Evolutionary conservation across 148 eudicot species (phyloP), one percentile per base, ranked within the genome.

Genomic region (Vaccinium myrtillus): DNA sequence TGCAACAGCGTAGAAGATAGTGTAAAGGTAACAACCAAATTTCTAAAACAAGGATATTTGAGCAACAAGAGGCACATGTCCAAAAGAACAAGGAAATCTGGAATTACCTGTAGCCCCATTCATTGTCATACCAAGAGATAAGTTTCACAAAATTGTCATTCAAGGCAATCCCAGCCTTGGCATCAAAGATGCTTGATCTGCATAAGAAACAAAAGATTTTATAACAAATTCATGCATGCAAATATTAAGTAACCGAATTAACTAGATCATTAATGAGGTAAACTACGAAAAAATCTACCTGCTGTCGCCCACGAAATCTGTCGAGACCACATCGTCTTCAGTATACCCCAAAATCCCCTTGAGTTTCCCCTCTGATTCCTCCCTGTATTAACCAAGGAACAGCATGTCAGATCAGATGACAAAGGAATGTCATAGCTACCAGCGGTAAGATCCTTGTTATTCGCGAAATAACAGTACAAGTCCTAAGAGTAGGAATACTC

Each of bases 51-150:
- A 43, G 46, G 46, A 4, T 5, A 43, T 43, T 0, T 43, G 6
- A 43, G 30, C 70, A n/a, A 2, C 63, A 18, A 18, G 30, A 12
- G 5, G 30, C 12, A n/a, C 3, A 63, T 63, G 46, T 43, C 6
- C 46, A 43, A 43, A 61, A 19, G 4, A 46, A 10, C 4, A 48
- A 49, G 2, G 14, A 21, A 25, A 25, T 25, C 2, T 1, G 15
- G 19, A 82, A 69, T 88, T 91, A 94, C 98, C 98, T 93, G 93
- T 95, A 93, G 30, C 98, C 98, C 98, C 95, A 93, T 89, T 95
- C 98, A 32, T 95, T 95, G 91, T 95, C 98, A 36, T 95, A 93
- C 98, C 98, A 95, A 16, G 98, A 90, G 58, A 93, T 91, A 25
- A 95, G 89, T 86, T 95, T 95, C 65, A 93, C 90, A 83, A 92